Percentiles rank a stretch among this genome's conserved stretches.
phyloP scores from a whole-genome alignment of 2,329 filamentous ascomycete genomes.

The Ophiocordyceps camponoti-rufipedis region DNA sequence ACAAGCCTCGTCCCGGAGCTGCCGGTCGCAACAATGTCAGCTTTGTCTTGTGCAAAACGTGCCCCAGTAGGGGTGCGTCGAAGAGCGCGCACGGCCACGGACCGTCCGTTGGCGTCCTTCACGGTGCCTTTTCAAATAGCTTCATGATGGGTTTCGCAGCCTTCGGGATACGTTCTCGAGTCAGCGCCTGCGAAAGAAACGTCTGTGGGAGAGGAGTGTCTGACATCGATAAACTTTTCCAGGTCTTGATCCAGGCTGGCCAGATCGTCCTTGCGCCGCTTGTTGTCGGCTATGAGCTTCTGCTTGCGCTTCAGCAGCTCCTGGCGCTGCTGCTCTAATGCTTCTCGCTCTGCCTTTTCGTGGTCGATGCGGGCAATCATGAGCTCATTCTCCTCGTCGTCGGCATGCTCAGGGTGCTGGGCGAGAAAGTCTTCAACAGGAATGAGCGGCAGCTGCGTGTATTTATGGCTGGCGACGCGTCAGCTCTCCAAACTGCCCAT shows the following conservation, averaged over 20 bases:
- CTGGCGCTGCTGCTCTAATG: slow-evolving; percentile 68
- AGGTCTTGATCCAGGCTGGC: slow-evolving; percentile 81
- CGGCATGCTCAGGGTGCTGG: slow-evolving; percentile 55
- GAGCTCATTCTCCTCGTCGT: slow-evolving; percentile 57
- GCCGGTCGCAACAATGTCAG: not conserved
- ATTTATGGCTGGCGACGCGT: slow-evolving; percentile 51
- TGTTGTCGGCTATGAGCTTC: slow-evolving; percentile 54
- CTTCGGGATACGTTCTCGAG: slow-evolving; percentile 19
- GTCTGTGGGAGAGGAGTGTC: slow-evolving; percentile 10
- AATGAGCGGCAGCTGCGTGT: slow-evolving; percentile 72
- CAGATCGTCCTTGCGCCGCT: slow-evolving; percentile 82
- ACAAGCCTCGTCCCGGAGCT: not conserved
- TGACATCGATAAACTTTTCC: slow-evolving; percentile 81
- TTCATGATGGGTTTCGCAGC: slow-evolving; percentile 78
- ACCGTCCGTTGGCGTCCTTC: slow-evolving; percentile 6
- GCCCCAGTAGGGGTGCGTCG: not conserved
- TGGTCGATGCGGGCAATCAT: slow-evolving; percentile 87
- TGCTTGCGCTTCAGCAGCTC: slow-evolving; percentile 50
- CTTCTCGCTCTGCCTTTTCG: slow-evolving; percentile 69
- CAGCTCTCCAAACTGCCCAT: not conserved
- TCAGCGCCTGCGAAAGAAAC: not conserved
- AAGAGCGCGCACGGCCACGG: not conserved
- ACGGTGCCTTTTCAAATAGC: slow-evolving; percentile 58
- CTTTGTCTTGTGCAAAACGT: not conserved
- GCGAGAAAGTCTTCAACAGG: slow-evolving; percentile 64